A percentile compares a stretch with the other conserved stretches of the same genome.
These are phyloP conservation scores for Pseudogymnoascus sp. DNA, from an alignment of 2,329 filamentous ascomycete species.

Conservation along the genomic window DNA sequence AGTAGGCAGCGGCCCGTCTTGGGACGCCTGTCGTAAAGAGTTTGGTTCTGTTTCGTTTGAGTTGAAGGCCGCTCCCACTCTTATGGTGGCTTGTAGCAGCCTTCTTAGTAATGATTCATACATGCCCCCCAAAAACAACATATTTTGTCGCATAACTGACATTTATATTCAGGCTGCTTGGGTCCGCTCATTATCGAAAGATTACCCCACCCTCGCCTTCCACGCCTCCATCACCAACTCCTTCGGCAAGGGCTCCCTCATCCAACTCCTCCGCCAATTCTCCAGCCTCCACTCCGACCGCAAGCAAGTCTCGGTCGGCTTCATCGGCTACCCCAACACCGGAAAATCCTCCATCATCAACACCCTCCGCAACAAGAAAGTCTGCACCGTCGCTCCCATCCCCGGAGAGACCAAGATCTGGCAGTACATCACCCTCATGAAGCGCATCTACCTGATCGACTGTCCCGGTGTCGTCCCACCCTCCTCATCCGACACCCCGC, in stretches of 20 bases:
- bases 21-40: conserved; percentile 65
- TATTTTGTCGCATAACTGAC: conserved; percentile 20
- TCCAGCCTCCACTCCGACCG: conserved; percentile 80
- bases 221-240: conserved; percentile 92
- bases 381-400: conserved; percentile 87
- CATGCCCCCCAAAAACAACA: conserved; percentile 39
- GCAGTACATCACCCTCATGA: conserved; percentile 96
- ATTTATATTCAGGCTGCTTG: conserved; percentile 65
- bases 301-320: conserved; percentile 89
- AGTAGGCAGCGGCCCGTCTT: conserved; percentile 81
- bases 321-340: conserved; percentile 73
- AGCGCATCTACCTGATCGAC: conserved; percentile 89
- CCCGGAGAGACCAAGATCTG: conserved; percentile 96
- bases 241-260: conserved; percentile 92
- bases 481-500: conserved; percentile 71
- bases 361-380: conserved; percentile 87
- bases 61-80: conserved; percentile 80
- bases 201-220: conserved; percentile 90
- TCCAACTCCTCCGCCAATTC: conserved; percentile 87
- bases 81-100: conserved; percentile 59
- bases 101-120: conserved; percentile 99
- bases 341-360: conserved; percentile 98
- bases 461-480: conserved; percentile 95
- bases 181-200: conserved; percentile 82
- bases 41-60: conserved; percentile 79